Percentiles rank a stretch among this genome's conserved stretches.
Evolutionary conservation across 2,329 filamentous ascomycete species (phyloP).

Genomic region (Paecilomyces niveus): DNA sequence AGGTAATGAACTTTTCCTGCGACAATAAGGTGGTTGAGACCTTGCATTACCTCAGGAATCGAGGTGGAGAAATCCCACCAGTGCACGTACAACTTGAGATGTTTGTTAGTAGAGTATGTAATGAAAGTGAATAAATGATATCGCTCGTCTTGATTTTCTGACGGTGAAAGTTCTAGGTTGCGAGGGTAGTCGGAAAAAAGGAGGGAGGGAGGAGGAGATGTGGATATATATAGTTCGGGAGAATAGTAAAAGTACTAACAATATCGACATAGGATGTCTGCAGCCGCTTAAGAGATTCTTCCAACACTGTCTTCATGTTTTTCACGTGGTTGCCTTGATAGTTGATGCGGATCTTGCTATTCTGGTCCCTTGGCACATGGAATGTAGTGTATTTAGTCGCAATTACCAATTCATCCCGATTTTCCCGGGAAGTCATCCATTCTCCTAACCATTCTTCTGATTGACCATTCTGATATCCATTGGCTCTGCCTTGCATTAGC

Average conservation of each 20-base stretch:
- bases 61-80: conserved; percentile 60
- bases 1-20: conserved; percentile 61
- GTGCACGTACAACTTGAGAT: conserved; percentile 25
- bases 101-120: not conserved
- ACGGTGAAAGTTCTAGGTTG: not conserved
- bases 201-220: not conserved
- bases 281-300: conserved; percentile 22
- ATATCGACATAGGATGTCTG: conserved; percentile 32
- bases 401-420: conserved; percentile 46
- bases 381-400: conserved; percentile 47
- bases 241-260: not conserved
- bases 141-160: too few relatives aligned
- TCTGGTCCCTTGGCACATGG: conserved; percentile 21
- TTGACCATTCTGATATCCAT: conserved; percentile 42
- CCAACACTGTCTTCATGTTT: conserved; percentile 18
- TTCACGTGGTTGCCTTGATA: conserved; percentile 33
- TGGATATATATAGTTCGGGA: not conserved
- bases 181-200: not conserved
- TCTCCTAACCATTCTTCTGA: conserved; percentile 45
- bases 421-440: conserved; percentile 40
- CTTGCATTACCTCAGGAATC: conserved; percentile 62
- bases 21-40: conserved; percentile 53
- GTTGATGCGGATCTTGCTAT: conserved; percentile 26
- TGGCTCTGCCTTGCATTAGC: conserved; percentile 18
- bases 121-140: too few relatives aligned